Percentiles rank a stretch among this genome's conserved stretches.
Conservation (phyloP, 768 basidiomycete species). For the Butyriboletus loyo region DNA sequence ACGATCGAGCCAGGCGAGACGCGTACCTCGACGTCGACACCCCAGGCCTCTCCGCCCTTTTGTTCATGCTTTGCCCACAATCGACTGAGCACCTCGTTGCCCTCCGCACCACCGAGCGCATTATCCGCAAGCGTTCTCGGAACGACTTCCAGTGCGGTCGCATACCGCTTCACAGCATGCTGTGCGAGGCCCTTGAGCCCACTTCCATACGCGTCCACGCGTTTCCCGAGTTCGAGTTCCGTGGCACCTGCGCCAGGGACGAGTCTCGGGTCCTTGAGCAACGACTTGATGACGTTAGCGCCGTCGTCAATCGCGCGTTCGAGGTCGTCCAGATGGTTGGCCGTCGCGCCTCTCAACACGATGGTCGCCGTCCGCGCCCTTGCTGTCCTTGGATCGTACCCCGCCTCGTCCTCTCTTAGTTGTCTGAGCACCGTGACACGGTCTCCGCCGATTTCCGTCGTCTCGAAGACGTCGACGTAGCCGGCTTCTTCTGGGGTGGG, state of each 20-base stretch:
- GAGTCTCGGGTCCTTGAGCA: constrained; percentile 86
- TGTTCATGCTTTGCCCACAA: constrained; percentile 89
- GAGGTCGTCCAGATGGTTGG: constrained; percentile 91
- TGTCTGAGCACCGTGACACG: constrained; percentile 96
- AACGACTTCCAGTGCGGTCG: constrained; percentile 86
- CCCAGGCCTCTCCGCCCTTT: constrained; percentile 70
- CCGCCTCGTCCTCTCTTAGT: constrained; percentile 60
- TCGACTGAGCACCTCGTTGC: constrained; percentile 86
- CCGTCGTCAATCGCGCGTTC: constrained; percentile 97
- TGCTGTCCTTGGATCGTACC: constrained; percentile 57
- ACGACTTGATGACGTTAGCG: constrained; percentile 89
- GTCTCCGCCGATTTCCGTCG: constrained; percentile 94
- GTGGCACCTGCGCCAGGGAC: constrained; percentile 94
- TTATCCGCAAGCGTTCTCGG: constrained; percentile 95
- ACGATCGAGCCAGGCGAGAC: not conserved
- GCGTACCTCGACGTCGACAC: constrained; percentile 84
- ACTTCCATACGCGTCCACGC: constrained; percentile 83
- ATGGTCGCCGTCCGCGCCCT: constrained; percentile 90
- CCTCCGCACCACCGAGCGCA: constrained; percentile 85
- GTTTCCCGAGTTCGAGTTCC: constrained; percentile 86
- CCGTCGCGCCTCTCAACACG: constrained; percentile 91
- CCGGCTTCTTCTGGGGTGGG: constrained; percentile 97
- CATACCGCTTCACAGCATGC: constrained; percentile 90
- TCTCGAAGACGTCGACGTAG: constrained; percentile 91
- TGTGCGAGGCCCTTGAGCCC: constrained; percentile 89